Evolutionary conservation across 2,329 filamentous ascomycete genomes (phyloP), one percentile per base, ranked within the genome.

Genomic region (Fusarium sp.): DNA sequence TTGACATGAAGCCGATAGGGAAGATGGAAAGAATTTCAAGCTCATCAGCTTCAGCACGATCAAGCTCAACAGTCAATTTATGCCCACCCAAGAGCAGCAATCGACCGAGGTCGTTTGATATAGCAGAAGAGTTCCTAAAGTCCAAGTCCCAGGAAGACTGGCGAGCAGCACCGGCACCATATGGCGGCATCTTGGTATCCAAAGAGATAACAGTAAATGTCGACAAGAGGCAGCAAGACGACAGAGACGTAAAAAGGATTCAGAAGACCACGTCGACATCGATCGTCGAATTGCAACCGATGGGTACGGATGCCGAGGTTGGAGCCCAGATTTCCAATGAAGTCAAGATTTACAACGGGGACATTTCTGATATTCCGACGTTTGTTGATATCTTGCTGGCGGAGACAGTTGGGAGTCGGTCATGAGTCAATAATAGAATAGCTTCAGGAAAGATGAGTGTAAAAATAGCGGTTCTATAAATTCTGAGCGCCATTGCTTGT

Each of bases 101-200:
- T 16, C 47, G 69, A 46, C 47, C 65, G 16, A 27, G 39, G 41
- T 44, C 61, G 51, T 18, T 59, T 44, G 51, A 65, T 44, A 52
- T 62, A 13, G 23, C n/a, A 54, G 74, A 46, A 66, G 71, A 47
- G 7, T 13, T 36, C 6, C n/a, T 28, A 12, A 8, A 44, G 52
- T 71, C 71, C 23, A 75, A 73, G 30, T 66, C 65, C 11, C 41
- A 66, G 73, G 74, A 34, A 71, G 73, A 58, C 75, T 6, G 82
- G 15, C 43, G 34, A 27, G 15, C 46, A 27, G 7, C 59, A 10
- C 37, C 56, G 2, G 50, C 64, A 16, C 65, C 68, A 2, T 72
- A 62, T 51, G 87, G 88, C 11, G 87, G 88, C 31, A 90, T 90
- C 74, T 85, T 89, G 81, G 85, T 90, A 6, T 87, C 86, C 16